phyloP scores from a whole-genome alignment of 352 stramenopile genomes.

The Pythium vanterpoolii region DNA sequence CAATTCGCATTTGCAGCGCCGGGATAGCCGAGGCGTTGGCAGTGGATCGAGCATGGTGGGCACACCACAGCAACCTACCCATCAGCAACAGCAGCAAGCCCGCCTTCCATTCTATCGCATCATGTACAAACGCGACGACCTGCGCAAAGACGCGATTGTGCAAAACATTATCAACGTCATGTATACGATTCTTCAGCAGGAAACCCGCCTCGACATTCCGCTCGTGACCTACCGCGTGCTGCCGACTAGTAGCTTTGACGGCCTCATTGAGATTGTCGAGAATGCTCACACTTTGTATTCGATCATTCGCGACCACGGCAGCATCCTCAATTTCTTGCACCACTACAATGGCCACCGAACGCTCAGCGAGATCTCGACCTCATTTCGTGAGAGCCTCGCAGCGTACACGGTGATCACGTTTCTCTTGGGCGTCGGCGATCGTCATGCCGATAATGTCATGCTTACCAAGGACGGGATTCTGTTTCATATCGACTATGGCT shows the following conservation, averaged over 20 bases:
- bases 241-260: slow-evolving; percentile 80
- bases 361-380: slow-evolving; percentile 82
- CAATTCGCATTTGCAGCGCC: slow-evolving; percentile 10
- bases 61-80: not conserved
- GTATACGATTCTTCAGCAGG: slow-evolving; percentile 84
- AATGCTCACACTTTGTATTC: slow-evolving; percentile 83
- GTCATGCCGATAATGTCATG: slow-evolving; percentile 99
- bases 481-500: slow-evolving; percentile 99
- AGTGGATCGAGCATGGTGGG: not conserved
- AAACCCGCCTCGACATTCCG: slow-evolving; percentile 75
- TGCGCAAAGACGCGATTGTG: slow-evolving; percentile 81
- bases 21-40: not conserved
- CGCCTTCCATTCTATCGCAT: slow-evolving; percentile 59
- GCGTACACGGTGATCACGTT: slow-evolving; percentile 99
- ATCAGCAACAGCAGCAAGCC: slow-evolving; percentile 13
- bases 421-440: slow-evolving; percentile 97
- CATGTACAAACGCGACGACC: slow-evolving; percentile 88
- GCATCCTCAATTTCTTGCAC: slow-evolving; percentile 82
- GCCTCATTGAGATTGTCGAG: slow-evolving; percentile 85
- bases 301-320: slow-evolving; percentile 82
- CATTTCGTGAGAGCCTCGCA: slow-evolving; percentile 90
- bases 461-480: slow-evolving; percentile 94
- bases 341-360: slow-evolving; percentile 84
- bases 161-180: slow-evolving; percentile 91
- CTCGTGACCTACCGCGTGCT: slow-evolving; percentile 86